These are phyloP conservation scores for Debaryomyces prosopidis DNA, from an alignment of 805 yeast genomes.

Conservation along the genomic window DNA sequence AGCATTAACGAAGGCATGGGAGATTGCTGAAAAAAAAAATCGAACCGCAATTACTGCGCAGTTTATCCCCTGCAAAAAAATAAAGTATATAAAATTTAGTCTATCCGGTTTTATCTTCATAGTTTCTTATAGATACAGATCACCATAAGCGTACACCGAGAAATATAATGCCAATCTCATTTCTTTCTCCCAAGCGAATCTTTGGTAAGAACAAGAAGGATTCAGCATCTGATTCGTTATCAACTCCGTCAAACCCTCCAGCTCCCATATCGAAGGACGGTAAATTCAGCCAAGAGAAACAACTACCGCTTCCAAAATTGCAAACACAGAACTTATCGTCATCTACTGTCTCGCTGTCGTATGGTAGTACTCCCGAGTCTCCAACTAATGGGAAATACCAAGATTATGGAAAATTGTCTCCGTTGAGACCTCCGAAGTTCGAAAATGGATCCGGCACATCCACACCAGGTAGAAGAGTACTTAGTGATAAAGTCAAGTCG, in stretches of 20 bases:
- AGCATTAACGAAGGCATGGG: too few relatives aligned
- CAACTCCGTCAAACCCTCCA: not conserved
- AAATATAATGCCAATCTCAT: not conserved
- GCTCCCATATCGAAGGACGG: not conserved
- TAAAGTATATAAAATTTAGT: too few relatives aligned
- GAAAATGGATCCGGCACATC: constrained; percentile 1
- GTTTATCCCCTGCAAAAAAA: too few relatives aligned
- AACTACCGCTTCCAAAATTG: constrained; percentile 6
- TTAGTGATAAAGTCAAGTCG: constrained; percentile 29
- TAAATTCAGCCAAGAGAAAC: not conserved
- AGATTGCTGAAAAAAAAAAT: too few relatives aligned
- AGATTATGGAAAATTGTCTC: constrained; percentile 1
- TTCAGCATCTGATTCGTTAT: not conserved
- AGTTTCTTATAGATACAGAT: too few relatives aligned
- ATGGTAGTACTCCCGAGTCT: constrained; percentile 4
- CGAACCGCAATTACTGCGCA: too few relatives aligned
- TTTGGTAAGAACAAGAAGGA: not conserved
- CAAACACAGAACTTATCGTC: constrained; percentile 4
- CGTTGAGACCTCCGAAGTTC: constrained; percentile 2
- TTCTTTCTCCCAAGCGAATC: constrained; percentile 5
- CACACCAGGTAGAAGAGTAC: constrained; percentile 15
- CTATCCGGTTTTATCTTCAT: too few relatives aligned
- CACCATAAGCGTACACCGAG: too few relatives aligned
- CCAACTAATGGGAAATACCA: constrained; percentile 1
- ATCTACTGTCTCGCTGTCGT: not conserved